Evolutionary conservation across 2,329 filamentous ascomycete species (phyloP), one percentile per base, ranked within the genome.

Genomic region (Stagonosporopsis vannaccii): DNA sequence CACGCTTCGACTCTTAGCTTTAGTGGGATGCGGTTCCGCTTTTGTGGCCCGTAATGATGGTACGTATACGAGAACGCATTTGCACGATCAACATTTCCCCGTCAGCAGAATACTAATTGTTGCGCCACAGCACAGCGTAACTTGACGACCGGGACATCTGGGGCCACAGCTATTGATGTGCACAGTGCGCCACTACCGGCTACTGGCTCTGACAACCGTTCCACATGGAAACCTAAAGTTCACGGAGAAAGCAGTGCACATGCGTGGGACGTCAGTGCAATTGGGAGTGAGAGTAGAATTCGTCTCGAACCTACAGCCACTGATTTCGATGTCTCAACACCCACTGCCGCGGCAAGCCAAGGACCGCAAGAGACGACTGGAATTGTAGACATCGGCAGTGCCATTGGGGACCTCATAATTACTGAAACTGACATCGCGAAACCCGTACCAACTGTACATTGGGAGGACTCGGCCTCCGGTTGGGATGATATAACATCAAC

Each of bases 91-190:
- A 11, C 19, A 15, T 9, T 6, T 28, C 7, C 26, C 17, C 15
- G 3, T 15, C 4, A 36, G n/a, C 20, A 15, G 13, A n/a, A 32
- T 6, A 23, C 41, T 52, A 15, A 52, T n/a, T 13, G 23, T 1
- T 32, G 37, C 30, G 23, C 42, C 30, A 48, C 17, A 53, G 51
- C 43, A 26, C 36, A 47, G 13, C 8, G 26, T 9, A 33, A 39
- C 33, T 32, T 20, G 19, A 52, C 33, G 22, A 20, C 8, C 4
- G 32, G 23, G 12, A 44, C 23, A 25, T 23, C 19, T 30, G 40
- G 19, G 11, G 22, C 33, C 15, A 32, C 33, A 37, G 13, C n/a
- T 30, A 5, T 30, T 40, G 32, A 37, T 5, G n/a, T 20, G 6
- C 22, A 12, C 28, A 11, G 32, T 26, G n/a, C 32, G 11, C 12